Percentiles rank a stretch among this genome's conserved stretches.
Conservation (phyloP, 2,329 filamentous ascomycete species). For the Colletotrichum sp. region DNA sequence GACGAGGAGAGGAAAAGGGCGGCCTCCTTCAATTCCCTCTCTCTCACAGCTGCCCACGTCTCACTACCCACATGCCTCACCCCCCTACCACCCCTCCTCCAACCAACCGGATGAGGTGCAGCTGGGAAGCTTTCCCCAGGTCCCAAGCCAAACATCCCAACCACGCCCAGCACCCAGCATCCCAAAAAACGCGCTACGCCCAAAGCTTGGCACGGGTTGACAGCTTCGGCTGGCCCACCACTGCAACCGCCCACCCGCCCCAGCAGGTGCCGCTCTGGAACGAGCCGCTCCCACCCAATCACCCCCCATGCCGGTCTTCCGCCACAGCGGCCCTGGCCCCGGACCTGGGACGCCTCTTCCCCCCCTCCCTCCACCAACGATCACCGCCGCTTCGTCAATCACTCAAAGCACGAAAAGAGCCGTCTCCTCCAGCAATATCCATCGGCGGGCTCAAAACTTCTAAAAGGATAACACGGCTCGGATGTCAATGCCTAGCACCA, state of each 20-base stretch:
- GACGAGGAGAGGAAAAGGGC: background rate
- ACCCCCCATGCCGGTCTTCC: conserved; percentile 11
- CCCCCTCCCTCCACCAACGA: background rate
- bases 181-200: background rate
- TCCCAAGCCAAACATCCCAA: background rate
- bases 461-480: conserved; percentile 2
- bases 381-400: background rate
- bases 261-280: background rate
- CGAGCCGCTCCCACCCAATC: conserved; percentile 1
- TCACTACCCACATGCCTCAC: background rate
- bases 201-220: conserved; percentile 19
- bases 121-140: conserved; percentile 8
- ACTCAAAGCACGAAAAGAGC: background rate
- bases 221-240: background rate
- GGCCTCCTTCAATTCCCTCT: background rate
- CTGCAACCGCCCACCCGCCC: background rate
- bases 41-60: background rate
- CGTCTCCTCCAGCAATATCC: background rate
- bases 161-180: background rate
- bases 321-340: background rate
- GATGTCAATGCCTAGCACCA: background rate
- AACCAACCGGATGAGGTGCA: background rate
- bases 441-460: background rate
- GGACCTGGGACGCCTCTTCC: background rate
- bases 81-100: background rate